Evolutionary conservation across 2,329 filamentous ascomycete species (phyloP), one percentile per base, ranked within the genome.

Genomic region (Daldinia eschscholtzii): DNA sequence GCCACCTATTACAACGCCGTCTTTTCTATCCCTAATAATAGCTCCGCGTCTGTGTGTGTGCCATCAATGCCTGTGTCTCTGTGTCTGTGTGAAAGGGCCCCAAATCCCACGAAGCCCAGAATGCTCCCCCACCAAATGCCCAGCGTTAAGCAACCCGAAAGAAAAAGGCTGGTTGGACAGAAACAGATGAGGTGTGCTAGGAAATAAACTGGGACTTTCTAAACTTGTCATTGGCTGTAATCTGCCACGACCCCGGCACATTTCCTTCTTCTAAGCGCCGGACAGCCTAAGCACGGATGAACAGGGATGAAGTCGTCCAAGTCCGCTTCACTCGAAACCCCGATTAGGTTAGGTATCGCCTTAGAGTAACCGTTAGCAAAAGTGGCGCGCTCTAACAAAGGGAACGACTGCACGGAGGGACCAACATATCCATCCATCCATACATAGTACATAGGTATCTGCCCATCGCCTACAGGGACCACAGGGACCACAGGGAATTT

Each of bases 221-320:
- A 20, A 61, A 64, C 30, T 64, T 70, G 5, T 57, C 69, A 77
- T 78, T 78, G 76, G 77, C 41, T 55, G 42, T 48, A 42, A 63
- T 42, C 64, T 48, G 70, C 65, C 60, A 70, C 64, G 44, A 74
- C 71, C 73, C 74, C 70, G 72, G 74, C 72, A 56, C 42, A 33
- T 72, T 72, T 73, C 73, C 72, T 71, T 68, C 70, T 68, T 72
- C 68, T 78, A 78, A 78, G 77, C 77, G 77, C 77, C 70, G 57
- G 70, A 50, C 61, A 70, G 65, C 60, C 62, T 60, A 68, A 72
- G 67, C 67, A 72, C 57, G 62, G 64, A 15, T 60, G 59, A 69
- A 70, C 72, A 68, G 75, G 76, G 74, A 41, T 57, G 53, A 30
- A 35, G 61, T 68, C 66, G 61, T 72, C 73, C 72, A 64, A 73